Base-by-base conservation (phyloP, 1,284 basidiomycete species). In the Xanthoconium separans region DNA sequence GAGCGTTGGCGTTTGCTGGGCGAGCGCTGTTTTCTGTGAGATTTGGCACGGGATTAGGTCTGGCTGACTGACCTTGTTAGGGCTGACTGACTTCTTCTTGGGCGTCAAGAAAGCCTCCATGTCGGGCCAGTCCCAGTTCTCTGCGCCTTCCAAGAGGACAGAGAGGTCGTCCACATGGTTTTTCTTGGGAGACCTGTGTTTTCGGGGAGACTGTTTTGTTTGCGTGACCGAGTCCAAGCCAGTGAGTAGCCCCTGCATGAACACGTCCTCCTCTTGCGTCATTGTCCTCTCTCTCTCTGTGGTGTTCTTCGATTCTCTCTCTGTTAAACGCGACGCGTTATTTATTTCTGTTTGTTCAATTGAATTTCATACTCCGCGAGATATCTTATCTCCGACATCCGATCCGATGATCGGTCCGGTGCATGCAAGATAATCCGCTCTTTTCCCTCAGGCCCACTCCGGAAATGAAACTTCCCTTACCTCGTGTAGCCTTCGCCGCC, bases 101-200 rank as follows among this genome's bases (percentile, higher is more conserved):
- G 78, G 75, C 31, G 74, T 72, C n/a, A 75, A 49, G 24, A 74
- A 69, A 29, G 51, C 55, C 33, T 71, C 65, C 64, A 73, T 73
- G 53, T 76, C 77, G 34, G 77, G 70, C 75, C 81, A 78, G 54
- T 84, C 79, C 83, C 75, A 76, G 37, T 58, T 61, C 53, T 84
- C 82, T 1, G 79, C 80, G 1, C 82, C 84, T 46, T 83, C 76
- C 11, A 83, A 63, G 12, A 84, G 72, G 12, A 68, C 59, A 7
- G 64, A 51, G 42, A 81, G 60, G 53, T 81, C 76, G 11, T 46
- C 34, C 3, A 2, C 54, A 51, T 46, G 9, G 10, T 62, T 56
- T 36, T 56, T 37, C 24, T 54, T 60, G 51, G 50, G 50, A 29
- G 50, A 20, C 16, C 10, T 39, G 16, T 20, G 24, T n/a, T 34